Conservation (phyloP, 495 filamentous ascomycete genomes). For the Penicillium fimorum region DNA sequence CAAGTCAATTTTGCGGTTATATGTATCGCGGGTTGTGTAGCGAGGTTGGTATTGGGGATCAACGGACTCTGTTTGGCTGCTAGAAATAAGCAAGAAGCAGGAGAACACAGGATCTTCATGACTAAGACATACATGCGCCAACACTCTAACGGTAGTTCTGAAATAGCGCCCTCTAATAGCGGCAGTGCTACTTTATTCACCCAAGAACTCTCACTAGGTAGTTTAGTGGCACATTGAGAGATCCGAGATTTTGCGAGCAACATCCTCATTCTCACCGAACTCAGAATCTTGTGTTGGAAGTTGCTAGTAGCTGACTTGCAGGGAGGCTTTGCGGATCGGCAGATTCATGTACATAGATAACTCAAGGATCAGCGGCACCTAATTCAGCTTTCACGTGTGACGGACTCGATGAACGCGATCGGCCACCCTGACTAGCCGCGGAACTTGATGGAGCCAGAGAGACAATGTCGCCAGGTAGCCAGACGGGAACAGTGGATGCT, state of each 20-base stretch:
- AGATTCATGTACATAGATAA: not conserved
- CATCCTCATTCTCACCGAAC: not conserved
- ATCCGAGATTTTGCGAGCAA: not conserved
- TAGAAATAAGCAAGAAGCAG: not conserved
- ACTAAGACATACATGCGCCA: not conserved
- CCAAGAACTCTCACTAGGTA: not conserved
- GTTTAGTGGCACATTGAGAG: not conserved
- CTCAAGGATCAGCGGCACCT: not conserved
- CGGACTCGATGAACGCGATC: constrained; percentile 3
- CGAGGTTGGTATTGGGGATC: not conserved
- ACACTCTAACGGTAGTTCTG: not conserved
- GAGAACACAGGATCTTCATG: not conserved
- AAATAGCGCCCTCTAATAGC: not conserved
- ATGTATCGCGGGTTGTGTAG: not conserved
- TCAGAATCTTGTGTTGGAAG: not conserved
- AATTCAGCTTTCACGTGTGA: constrained; percentile 9
- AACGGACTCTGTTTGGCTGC: not conserved
- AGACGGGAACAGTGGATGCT: not conserved
- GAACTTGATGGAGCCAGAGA: constrained; percentile 3
- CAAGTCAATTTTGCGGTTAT: not conserved
- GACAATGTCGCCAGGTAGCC: not conserved
- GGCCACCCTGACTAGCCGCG: not conserved
- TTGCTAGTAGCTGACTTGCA: not conserved
- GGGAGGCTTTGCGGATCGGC: not conserved
- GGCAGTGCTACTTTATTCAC: not conserved